Evolutionary conservation across 2,329 filamentous ascomycete genomes (phyloP), one percentile per base, ranked within the genome.

Genomic region (Pestalotiopsis sp.): DNA sequence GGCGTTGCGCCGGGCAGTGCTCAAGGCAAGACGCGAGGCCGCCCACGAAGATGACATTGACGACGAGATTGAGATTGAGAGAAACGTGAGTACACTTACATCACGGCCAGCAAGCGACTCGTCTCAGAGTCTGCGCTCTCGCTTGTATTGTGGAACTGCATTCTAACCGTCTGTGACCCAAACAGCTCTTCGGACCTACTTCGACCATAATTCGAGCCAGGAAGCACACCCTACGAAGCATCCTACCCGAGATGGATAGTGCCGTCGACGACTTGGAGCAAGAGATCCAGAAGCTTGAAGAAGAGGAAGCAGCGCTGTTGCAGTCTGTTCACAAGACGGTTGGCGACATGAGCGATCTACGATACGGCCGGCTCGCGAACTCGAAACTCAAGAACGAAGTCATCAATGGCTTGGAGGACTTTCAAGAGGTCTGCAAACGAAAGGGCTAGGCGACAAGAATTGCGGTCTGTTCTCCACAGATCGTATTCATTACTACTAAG

Each of bases 311-410:
- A 0, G 77, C 78, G 1, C 81, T 94, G 3, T 79, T 92, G 5
- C 83, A 86, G 3, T 87, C 88, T 12, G 86, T 96, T 65, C 86
- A 86, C 71, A 85, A 89, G 68, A 91, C 87, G 0, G 87, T 96
- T 17, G 91, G 91, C 39, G 89, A 88, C 62, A 82, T 97, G 77
- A 97, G 93, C 79, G 93, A 97, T 79, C 84, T 97, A 67, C 90
- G 93, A 60, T 95, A 96, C 75, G 94, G 94, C 49, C 90, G 90
- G 67, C 87, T 96, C 68, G 85, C 88, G 45, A 92, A 92, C 71
- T 79, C 85, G 25, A 85, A 89, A 69, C 80, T 95, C 39, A 85
- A 84, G 31, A 85, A 89, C 61, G 91, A 94, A 72, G 87, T 93
- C 38, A 81, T 94, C 20, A 87, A 91, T 61, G 91, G 91, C 5